These are phyloP conservation scores for Taxillus chinensis DNA, from an alignment of 164 flowering plant species.

Conservation along the genomic window DNA sequence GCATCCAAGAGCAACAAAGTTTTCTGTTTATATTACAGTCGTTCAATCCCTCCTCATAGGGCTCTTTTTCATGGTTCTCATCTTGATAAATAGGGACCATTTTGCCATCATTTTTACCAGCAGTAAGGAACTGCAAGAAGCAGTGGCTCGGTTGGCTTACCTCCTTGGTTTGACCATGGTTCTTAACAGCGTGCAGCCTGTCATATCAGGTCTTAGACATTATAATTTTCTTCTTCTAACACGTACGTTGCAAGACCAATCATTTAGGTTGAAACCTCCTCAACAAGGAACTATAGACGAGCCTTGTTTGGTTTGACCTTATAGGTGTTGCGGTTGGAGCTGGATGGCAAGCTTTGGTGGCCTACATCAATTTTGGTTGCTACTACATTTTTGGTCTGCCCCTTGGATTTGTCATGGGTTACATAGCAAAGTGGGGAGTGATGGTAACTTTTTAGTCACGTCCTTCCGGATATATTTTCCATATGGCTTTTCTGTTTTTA, in stretches of 20 bases:
- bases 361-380: constrained; percentile 43
- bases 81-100: constrained; percentile 25
- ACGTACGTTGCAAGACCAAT: background rate
- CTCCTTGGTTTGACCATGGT: constrained; percentile 53
- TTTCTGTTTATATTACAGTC: constrained; percentile 33
- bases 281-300: background rate
- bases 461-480: background rate
- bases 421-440: constrained; percentile 30
- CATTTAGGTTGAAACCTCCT: background rate
- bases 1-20: constrained; percentile 46
- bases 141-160: constrained; percentile 31
- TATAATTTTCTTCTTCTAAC: background rate
- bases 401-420: constrained; percentile 40
- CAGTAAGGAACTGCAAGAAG: constrained; percentile 27
- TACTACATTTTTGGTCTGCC: constrained; percentile 51
- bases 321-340: constrained; percentile 62
- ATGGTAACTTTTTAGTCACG: constrained; percentile 15
- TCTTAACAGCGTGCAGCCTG: constrained; percentile 56
- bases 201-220: constrained; percentile 34
- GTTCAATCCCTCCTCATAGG: constrained; percentile 45
- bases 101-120: constrained; percentile 38
- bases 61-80: constrained; percentile 28
- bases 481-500: background rate
- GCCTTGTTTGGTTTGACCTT: background rate
- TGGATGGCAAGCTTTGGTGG: constrained; percentile 58